phyloP scores from a whole-genome alignment of 2,329 filamentous ascomycete species.

The Geosmithia putterillii region DNA sequence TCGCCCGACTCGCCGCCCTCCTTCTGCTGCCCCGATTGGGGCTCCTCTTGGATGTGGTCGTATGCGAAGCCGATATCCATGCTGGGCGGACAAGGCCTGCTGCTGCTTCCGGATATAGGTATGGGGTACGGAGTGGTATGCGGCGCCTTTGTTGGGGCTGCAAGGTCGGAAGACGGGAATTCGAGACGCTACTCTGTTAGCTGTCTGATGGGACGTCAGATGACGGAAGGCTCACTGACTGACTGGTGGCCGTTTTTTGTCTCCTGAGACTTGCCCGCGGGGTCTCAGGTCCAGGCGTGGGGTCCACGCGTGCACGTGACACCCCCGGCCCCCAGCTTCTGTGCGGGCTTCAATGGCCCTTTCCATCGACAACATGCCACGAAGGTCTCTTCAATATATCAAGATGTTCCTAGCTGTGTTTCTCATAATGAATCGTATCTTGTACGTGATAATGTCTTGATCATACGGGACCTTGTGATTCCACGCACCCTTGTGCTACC shows the following conservation, averaged over 20 bases:
- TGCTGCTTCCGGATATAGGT: constrained; percentile 3
- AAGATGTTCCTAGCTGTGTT: too few species aligned
- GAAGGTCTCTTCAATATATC: too few species aligned
- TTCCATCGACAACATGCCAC: not conserved
- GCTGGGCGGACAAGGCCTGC: constrained; percentile 5
- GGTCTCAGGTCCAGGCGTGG: not conserved
- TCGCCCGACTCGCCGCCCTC: constrained; percentile 22
- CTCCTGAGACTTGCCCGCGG: not conserved
- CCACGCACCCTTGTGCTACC: too few species aligned
- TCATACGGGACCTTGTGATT: too few species aligned
- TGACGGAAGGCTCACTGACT: not conserved
- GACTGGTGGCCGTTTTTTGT: not conserved
- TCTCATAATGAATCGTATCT: too few species aligned
- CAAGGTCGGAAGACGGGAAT: too few species aligned
- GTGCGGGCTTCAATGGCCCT: not conserved
- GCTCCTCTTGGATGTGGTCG: constrained; percentile 88
- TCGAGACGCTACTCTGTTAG: not conserved
- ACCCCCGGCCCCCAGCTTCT: not conserved
- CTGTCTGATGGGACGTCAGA: not conserved
- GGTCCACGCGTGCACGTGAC: not conserved
- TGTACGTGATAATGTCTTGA: too few species aligned
- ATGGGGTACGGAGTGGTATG: too few species aligned
- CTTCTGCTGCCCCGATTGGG: constrained; percentile 47
- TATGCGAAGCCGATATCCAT: constrained; percentile 99
- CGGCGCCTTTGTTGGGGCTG: constrained; percentile 6